These are phyloP conservation scores for Tolypocladium tundrense DNA, from an alignment of 2,329 filamentous ascomycete species.

Conservation along the genomic window DNA sequence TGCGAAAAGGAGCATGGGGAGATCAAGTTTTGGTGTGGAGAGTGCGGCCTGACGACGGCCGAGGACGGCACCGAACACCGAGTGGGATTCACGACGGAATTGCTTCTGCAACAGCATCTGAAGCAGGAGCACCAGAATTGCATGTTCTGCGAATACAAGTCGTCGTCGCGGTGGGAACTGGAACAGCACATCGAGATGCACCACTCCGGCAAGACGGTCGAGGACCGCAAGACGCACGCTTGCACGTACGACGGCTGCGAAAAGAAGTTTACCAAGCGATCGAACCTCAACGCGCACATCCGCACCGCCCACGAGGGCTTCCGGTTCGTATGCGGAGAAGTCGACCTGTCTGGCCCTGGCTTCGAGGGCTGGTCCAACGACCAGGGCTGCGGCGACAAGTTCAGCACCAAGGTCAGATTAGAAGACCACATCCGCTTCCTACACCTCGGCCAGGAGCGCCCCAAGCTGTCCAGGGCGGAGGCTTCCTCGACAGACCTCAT, in stretches of 20 bases:
- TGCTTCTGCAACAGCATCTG: constrained; percentile 64
- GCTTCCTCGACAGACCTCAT: constrained; percentile 19
- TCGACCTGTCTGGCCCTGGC: constrained; percentile 46
- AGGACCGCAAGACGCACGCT: constrained; percentile 52
- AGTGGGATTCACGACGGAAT: constrained; percentile 60
- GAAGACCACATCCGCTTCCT: constrained; percentile 78
- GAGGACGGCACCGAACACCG: constrained; percentile 28
- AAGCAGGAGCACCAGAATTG: constrained; percentile 66
- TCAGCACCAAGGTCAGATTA: constrained; percentile 66
- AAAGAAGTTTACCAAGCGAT: constrained; percentile 69
- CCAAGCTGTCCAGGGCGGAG: constrained; percentile 16
- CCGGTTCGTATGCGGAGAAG: constrained; percentile 68
- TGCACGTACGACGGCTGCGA: constrained; percentile 61
- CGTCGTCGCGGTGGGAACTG: constrained; percentile 55
- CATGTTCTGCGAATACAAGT: constrained; percentile 61
- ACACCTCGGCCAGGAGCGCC: constrained; percentile 55
- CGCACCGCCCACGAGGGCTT: constrained; percentile 66
- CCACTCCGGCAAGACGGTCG: constrained; percentile 54
- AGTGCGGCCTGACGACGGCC: constrained; percentile 45
- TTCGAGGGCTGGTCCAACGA: constrained; percentile 54
- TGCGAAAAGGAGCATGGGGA: constrained; percentile 59
- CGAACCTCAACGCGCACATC: constrained; percentile 75
- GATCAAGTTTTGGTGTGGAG: constrained; percentile 64
- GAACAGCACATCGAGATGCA: constrained; percentile 69
- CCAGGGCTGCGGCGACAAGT: constrained; percentile 64